Base-by-base conservation (phyloP, 306 rosid species). In the Comarum palustre region DNA sequence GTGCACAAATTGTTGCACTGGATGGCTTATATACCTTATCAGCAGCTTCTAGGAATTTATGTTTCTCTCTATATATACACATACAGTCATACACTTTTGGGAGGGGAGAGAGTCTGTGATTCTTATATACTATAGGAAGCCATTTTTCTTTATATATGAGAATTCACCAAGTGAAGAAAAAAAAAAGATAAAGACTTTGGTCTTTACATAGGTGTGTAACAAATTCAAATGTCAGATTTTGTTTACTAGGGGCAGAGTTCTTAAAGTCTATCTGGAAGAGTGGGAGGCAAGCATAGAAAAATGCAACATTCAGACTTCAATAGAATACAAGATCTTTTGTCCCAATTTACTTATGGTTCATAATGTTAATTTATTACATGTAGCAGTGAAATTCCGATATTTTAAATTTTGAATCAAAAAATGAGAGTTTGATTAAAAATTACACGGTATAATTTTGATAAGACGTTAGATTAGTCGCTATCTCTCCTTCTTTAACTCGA, bases 1-100 rank as follows among this genome's bases (percentile, higher is more conserved):
- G 70, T 59, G 87, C 73, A 83, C 66, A 77, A 46, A 45, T 69
- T 84, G 73, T 69, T 66, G 71, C 78, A 73, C 57, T 76, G 55
- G 81, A 54, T 80, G 83, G 73, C 65, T 85, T 81, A 77, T 87
- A 84, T 78, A 84, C 84, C 91, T 84, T 74, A 81, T 73, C 78
- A 83, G 81, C 77, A 84, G 81, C 87, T 90, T 75, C 69, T 57
- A 63, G 71, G 41, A 78, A 72, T 60, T 45, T 71, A 81, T 52
- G 52, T 63, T 59, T 74, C 78, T 72, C 27, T 57, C 70, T 2
- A 71, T 15, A 72, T 1, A 39, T 1, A 58, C 11, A 24, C n/a
- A 42, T 24, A 39, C 68, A 25, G 19, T 76, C n/a, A 42, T 24
- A 39, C 68, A 25, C 29, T 76, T 69, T 84, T 29, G 17, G 46